phyloP scores from a whole-genome alignment of 2,329 filamentous ascomycete genomes.

The Paecilomyces niveus region DNA sequence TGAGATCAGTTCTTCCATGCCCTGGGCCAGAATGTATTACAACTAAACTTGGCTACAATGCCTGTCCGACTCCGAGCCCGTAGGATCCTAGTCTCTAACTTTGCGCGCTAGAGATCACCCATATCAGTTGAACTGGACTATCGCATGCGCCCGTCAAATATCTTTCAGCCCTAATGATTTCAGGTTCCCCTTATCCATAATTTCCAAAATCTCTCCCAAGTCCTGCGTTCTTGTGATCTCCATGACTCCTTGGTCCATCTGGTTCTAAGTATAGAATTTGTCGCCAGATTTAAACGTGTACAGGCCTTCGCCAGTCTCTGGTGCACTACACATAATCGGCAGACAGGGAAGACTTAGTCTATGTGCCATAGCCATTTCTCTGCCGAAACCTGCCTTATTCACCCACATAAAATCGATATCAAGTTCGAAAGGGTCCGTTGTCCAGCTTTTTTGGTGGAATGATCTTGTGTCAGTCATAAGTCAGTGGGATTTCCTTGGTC shows the following conservation, averaged over 20 bases:
- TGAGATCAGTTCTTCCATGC: too few species aligned
- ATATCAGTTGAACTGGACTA: too few species aligned
- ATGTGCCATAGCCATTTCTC: neutral
- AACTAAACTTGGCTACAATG: neutral
- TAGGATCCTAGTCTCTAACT: too few species aligned
- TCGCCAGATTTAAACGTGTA: neutral
- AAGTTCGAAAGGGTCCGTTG: neutral
- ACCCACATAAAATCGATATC: neutral
- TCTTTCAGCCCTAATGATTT: too few species aligned
- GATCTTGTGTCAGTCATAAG: neutral
- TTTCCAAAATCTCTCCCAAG: neutral
- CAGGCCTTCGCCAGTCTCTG: neutral
- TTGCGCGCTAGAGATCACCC: too few species aligned
- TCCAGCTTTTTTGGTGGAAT: neutral
- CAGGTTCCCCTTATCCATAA: neutral
- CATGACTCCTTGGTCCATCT: neutral
- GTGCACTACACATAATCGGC: neutral
- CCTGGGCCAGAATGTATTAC: neutral
- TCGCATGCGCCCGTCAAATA: too few species aligned
- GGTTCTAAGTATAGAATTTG: neutral
- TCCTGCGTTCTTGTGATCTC: neutral
- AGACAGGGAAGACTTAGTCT: neutral
- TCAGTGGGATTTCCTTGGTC: too few species aligned
- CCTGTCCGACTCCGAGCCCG: slow-evolving; percentile 31
- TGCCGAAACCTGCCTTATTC: neutral